phyloP scores from a whole-genome alignment of 1,284 basidiomycete species.

The Ganoderma lingzhi region DNA sequence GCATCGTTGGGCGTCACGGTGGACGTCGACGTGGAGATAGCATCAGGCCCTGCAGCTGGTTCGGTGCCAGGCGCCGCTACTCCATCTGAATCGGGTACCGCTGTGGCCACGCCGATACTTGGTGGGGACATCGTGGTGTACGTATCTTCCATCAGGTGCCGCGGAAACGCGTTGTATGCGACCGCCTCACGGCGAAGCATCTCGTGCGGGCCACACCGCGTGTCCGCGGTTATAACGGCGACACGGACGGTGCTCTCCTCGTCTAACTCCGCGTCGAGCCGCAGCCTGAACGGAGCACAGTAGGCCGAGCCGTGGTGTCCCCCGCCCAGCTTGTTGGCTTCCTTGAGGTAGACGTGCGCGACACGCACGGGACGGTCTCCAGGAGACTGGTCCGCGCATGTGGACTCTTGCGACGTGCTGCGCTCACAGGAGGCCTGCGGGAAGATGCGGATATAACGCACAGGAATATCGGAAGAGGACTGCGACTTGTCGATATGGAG shows the following conservation, averaged over 20 bases:
- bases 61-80: too few species aligned
- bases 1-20: too few species aligned
- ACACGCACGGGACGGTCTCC: neutral
- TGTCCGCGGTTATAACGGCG: conserved; percentile 41
- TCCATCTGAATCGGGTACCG: too few species aligned
- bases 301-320: conserved; percentile 45
- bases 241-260: conserved; percentile 39
- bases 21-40: too few species aligned
- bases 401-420: too few species aligned
- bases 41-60: too few species aligned
- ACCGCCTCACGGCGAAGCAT: conserved; percentile 48
- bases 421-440: conserved; percentile 13
- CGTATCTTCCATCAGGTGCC: conserved; percentile 52
- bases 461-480: neutral
- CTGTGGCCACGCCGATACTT: too few species aligned
- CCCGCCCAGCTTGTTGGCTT: conserved; percentile 39
- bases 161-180: conserved; percentile 53
- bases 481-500: too few species aligned
- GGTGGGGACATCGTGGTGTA: too few species aligned
- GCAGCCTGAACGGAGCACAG: conserved; percentile 41
- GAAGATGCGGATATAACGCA: conserved; percentile 33
- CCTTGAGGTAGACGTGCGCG: conserved; percentile 37
- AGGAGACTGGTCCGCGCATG: too few species aligned
- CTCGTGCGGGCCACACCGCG: conserved; percentile 25
- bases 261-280: conserved; percentile 34